Percentiles rank a stretch among this genome's conserved stretches.
phyloP scores from a whole-genome alignment of 2,329 filamentous ascomycete genomes.

The Colletotrichum salicis region DNA sequence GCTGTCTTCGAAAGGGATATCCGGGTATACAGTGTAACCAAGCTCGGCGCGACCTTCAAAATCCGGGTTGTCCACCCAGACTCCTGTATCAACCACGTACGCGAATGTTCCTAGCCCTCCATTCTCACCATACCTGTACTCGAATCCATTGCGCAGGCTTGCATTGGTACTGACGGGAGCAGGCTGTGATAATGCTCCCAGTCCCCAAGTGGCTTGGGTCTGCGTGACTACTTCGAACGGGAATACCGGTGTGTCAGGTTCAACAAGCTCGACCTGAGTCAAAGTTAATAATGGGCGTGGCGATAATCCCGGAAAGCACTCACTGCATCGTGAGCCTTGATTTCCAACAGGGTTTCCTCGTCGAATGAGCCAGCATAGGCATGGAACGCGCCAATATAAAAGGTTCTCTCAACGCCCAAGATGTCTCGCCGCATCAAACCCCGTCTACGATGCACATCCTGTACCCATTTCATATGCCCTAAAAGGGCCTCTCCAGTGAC shows the following conservation, averaged over 20 bases:
- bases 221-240: not conserved
- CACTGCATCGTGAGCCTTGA: constrained; percentile 47
- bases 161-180: constrained; percentile 38
- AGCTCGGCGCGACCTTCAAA: constrained; percentile 56
- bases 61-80: constrained; percentile 56
- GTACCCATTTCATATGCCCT: constrained; percentile 47
- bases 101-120: constrained; percentile 55
- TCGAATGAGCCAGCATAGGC: constrained; percentile 58
- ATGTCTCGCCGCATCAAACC: constrained; percentile 48
- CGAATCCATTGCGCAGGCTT: constrained; percentile 32
- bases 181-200: constrained; percentile 2
- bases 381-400: constrained; percentile 49
- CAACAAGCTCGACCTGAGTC: not conserved
- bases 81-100: constrained; percentile 67
- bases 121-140: constrained; percentile 53
- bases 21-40: constrained; percentile 48
- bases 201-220: constrained; percentile 1
- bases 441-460: constrained; percentile 45
- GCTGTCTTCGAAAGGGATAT: constrained; percentile 44
- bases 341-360: constrained; percentile 50
- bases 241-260: not conserved
- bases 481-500: not conserved
- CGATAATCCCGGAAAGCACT: not conserved
- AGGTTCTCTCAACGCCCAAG: constrained; percentile 52
- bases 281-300: not conserved